Evolutionary conservation across 2,329 filamentous ascomycete genomes (phyloP).

Genomic region (Calonectria leucothoes): DNA sequence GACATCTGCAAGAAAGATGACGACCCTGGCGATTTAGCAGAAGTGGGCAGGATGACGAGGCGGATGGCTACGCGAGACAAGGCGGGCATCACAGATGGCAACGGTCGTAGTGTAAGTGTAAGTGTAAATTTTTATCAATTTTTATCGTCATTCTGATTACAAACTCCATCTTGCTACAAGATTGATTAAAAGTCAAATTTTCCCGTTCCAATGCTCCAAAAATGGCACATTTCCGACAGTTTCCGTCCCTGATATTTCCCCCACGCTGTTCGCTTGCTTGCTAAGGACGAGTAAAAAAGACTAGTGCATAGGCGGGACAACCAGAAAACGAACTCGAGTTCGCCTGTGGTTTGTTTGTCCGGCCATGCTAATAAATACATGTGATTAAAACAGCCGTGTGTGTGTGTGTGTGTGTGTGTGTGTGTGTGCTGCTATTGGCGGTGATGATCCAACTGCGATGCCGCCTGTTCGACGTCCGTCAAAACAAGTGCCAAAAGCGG

Average conservation of each 20-base stretch:
- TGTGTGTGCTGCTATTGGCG: too few relatives aligned
- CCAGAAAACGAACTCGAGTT: neutral
- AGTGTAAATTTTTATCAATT: neutral
- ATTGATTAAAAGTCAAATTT: neutral
- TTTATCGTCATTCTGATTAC: neutral
- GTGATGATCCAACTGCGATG: neutral
- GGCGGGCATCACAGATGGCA: neutral
- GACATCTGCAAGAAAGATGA: constrained; percentile 15
- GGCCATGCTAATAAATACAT: neutral
- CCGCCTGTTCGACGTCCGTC: neutral
- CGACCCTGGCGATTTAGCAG: neutral
- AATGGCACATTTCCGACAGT: neutral
- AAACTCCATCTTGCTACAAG: neutral
- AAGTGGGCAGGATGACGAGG: neutral
- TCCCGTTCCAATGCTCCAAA: neutral
- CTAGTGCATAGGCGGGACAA: neutral
- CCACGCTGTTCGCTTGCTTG: neutral
- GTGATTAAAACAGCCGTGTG: neutral
- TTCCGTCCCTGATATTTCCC: neutral
- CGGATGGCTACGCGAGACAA: neutral
- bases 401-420: neutral
- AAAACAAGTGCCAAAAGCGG: neutral
- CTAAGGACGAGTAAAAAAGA: neutral
- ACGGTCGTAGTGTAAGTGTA: too few relatives aligned
- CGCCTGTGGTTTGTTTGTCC: neutral